Base-by-base conservation (phyloP, 2,329 filamentous ascomycete species). In the Alternaria dauci region DNA sequence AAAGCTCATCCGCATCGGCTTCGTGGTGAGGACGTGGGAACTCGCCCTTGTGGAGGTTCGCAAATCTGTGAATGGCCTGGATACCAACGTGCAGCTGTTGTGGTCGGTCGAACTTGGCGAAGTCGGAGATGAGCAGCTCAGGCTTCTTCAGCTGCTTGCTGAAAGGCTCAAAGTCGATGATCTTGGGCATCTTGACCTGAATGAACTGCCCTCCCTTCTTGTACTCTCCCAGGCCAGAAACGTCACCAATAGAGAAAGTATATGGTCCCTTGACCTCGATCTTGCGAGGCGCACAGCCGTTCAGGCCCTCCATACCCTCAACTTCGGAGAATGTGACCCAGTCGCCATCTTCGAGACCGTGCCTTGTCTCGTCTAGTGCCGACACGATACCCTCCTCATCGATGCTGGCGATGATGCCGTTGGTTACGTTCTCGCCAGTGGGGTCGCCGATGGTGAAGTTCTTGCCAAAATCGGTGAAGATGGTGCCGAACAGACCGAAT, bases 171-270 rank as follows among this genome's bases (percentile, higher is more conserved):
- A 98, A 99, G 77, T 95, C 87, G 72, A 98, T 81, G 55, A 93
- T 87, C 82, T 95, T 97, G 52, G 95, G 95, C 94, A 97, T 97
- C 86, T 98, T 99, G 79, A 98, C 95, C 80, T 99, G 95, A 39
- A 92, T 90, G 79, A 91, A 99, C 61, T 97, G 87, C 62, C 95
- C 95, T 47, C 94, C 94, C 52, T 91, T 87, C 82, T 92, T 84
- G 82, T 99, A 99, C 72, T 91, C 86, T 36, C 95, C 95, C 36
- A 97, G 85, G 6, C 88, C 90, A 25, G 91, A 92, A 9, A 98
- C 93, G 77, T 97, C 93, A 42, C 94, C 95, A 70, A 99, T 97
- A 14, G 93, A 95, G 81, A 99, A 99, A 8, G 94, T 97, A 79
- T 98, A 99, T 4, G 95, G 95, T 6, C 83, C 95, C 82, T 96